Base-by-base conservation (phyloP, 208 protist genomes). In the Crithidia expoeki region DNA sequence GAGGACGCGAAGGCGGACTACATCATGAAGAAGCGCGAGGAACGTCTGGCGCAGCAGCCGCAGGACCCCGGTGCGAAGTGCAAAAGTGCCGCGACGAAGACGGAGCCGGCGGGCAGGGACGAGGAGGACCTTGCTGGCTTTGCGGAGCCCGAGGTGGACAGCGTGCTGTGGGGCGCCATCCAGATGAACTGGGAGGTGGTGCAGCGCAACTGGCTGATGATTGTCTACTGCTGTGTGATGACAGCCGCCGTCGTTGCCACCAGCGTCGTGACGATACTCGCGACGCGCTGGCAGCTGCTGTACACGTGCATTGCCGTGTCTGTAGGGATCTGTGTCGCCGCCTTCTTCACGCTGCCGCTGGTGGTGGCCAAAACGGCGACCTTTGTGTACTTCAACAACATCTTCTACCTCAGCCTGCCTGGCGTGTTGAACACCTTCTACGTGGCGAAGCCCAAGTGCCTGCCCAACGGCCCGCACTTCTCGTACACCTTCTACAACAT, bases 381-480 rank as follows among this genome's bases (percentile, higher is more conserved):
- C 16, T 87, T 79, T 38, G 32, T 68, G 27, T 87, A 72, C 59
- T 62, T 83, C 40, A 60, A 73, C 46, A 57, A 46, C 33, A 68
- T 74, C 17, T 51, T 83, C 27, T 90, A 94, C 64, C 40, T 94
- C 23, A 72, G 76, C 58, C 42, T 92, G 5, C 75, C 76, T 12
- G 85, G 84, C 52, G 77, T 86, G 17, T 40, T 90, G 36, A 77
- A 92, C 56, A 83, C 51, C n/a, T 90, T 90, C 66, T 94, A 83
- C 76, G 42, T 80, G 16, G 84, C 84, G 17, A 72, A 36, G 16
- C 63, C 76, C 2, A 30, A 74, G 16, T 91, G 85, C 56, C 61
- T 92, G 11, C 80, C 83, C 19, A 68, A 76, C 55, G 88, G 85
- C 36, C 88, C 88, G n/a, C 68, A 90, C 49, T 94, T 94, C 70